Base-by-base conservation (phyloP, 306 rosid species). In the Trifolium repens region DNA sequence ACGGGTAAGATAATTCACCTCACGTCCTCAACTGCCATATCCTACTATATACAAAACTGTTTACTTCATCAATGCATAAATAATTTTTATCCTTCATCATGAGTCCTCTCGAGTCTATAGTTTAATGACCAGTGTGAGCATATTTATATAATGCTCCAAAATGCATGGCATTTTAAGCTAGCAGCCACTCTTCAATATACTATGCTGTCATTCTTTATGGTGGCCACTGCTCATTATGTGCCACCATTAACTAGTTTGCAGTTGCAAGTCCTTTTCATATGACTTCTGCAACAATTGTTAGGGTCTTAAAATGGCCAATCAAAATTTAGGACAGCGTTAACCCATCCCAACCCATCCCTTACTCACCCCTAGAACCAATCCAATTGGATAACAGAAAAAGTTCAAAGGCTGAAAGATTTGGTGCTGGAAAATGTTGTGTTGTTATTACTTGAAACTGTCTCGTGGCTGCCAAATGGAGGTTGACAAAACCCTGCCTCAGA, bases 1-100 rank as follows among this genome's bases (percentile, higher is more conserved):
- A 88, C 99, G 8, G 89, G 98, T 94, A 83, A 81, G 71, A 73
- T 14, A 8, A 26, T 58, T 32, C 75, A 46, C 27, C 58, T 69
- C 43, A 22, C 24, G 24, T 22, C 24, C 24, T 22, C 24, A 34
- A 17, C 17, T 3, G 14, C 39, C 60, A 47, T 69, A 74, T 78
- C 57, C 27, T 34, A 30, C 32, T 34, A 13, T 32, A 19, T 69
- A 5, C 63, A 59, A 10, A 68, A 19, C 4, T 60, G 65, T 67
- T 30, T 13, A 65, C 16, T 69, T 15, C 63, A 40, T 15, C 63
- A 30, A 32, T 67, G 39, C 50, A 57, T 49, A 58, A 46, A 39
- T 77, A 44, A 72, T 22, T 50, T 72, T 32, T 67, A 39, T 60
- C 68, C 65, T 67, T 60, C 65, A 54, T 57, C 30, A 40, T 9